These are phyloP conservation scores for Mallotus japonicus DNA, from an alignment of 441 rosid species.

Conservation along the genomic window DNA sequence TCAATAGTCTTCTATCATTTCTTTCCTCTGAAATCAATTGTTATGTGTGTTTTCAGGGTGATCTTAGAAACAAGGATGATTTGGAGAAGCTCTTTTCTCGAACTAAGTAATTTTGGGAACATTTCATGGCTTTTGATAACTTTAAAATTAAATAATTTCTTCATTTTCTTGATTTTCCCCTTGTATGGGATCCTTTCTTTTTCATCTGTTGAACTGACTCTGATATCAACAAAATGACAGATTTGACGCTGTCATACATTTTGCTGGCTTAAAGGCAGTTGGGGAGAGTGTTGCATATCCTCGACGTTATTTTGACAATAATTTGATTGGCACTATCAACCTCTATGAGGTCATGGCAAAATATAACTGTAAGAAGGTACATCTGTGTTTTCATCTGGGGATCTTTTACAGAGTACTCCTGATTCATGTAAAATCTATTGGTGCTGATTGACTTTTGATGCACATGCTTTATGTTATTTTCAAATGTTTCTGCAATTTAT, in stretches of 20 bases:
- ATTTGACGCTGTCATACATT: conserved; percentile 95
- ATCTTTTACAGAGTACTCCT: background rate
- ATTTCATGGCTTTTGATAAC: background rate
- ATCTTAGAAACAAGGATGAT: conserved; percentile 75
- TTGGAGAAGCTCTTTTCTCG: conserved; percentile 65
- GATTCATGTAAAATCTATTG: background rate
- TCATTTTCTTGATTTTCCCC: background rate
- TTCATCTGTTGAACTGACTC: background rate
- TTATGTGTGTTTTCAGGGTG: conserved; percentile 51
- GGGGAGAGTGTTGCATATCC: conserved; percentile 94
- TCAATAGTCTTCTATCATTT: background rate
- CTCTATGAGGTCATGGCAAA: conserved; percentile 81
- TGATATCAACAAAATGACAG: conserved; percentile 34
- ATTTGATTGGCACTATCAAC: conserved; percentile 71
- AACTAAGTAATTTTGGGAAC: conserved; percentile 38
- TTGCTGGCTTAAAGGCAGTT: conserved; percentile 97
- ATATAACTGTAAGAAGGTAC: conserved; percentile 81
- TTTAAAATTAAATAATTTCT: conserved; percentile 1
- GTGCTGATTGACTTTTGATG: background rate
- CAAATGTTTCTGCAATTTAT: background rate
- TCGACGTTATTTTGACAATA: conserved; percentile 74
- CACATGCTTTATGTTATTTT: background rate
- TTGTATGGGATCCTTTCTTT: conserved; percentile 9
- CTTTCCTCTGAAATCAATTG: conserved; percentile 1
- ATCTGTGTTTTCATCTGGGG: background rate